Evolutionary conservation across 2,329 filamentous ascomycete species (phyloP).

Genomic region (Trichoderma gracile): DNA sequence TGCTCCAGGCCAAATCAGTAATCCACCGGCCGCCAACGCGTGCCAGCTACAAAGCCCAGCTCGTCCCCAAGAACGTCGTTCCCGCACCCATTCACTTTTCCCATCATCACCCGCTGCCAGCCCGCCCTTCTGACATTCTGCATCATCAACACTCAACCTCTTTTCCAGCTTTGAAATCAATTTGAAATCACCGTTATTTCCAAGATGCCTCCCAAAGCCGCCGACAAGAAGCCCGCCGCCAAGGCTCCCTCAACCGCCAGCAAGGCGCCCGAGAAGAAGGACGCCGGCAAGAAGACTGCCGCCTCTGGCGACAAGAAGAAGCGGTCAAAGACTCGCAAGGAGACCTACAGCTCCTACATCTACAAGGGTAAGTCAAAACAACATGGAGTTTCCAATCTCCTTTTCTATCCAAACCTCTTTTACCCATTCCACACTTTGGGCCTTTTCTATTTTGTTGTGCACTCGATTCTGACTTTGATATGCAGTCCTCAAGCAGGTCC

Average conservation of each 20-base stretch:
- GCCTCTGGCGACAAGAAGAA: slow-evolving; percentile 99
- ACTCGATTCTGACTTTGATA: slow-evolving; percentile 22
- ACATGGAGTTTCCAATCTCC: neutral
- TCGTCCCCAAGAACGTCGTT: slow-evolving; percentile 52
- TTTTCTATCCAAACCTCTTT: neutral
- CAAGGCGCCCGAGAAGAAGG: slow-evolving; percentile 89
- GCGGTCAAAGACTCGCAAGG: slow-evolving; percentile 99
- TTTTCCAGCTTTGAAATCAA: slow-evolving; percentile 19
- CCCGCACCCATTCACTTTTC: slow-evolving; percentile 48
- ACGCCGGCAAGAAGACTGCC: slow-evolving; percentile 99
- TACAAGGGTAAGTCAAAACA: slow-evolving; percentile 80
- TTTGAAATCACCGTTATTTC: slow-evolving; percentile 27
- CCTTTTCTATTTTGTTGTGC: neutral
- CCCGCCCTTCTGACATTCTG: slow-evolving; percentile 28
- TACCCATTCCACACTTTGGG: no score
- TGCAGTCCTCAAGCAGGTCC: slow-evolving; percentile 97
- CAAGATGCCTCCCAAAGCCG: slow-evolving; percentile 97
- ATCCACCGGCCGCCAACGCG: slow-evolving; percentile 51
- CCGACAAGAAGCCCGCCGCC: slow-evolving; percentile 97
- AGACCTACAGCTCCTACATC: slow-evolving; percentile 99
- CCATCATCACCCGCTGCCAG: slow-evolving; percentile 40
- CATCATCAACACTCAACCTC: slow-evolving; percentile 27
- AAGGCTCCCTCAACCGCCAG: slow-evolving; percentile 82
- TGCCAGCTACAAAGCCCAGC: slow-evolving; percentile 61
- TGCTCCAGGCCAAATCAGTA: slow-evolving; percentile 54